Evolutionary conservation across 2,329 filamentous ascomycete genomes (phyloP), one percentile per base, ranked within the genome.

Genomic region (Lachnellula cervina): DNA sequence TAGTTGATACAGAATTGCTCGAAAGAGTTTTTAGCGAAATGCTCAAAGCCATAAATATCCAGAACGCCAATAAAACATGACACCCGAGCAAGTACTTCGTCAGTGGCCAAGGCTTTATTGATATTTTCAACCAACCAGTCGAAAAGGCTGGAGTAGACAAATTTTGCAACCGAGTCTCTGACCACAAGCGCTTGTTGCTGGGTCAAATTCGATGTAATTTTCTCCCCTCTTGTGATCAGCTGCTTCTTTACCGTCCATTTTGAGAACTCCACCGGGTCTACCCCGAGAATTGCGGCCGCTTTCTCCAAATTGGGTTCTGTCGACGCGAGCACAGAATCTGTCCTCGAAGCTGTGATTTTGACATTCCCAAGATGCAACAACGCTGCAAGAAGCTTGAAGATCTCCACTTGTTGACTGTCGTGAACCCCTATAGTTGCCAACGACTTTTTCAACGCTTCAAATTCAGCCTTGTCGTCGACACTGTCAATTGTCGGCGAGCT

Each of bases 1-100:
- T 99, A 99, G 75, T 99, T 99, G 82, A 99, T 99, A 76, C 94
- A 99, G 74, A 99, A 99, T 72, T 99, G 94, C 72, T 99, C 94
- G 68, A 99, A 99, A 0, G 94, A 99, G 77, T 99, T 99, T 79
- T 97, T 97, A 60, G 94, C 93, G 69, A 99, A 99, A 74, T 97
- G 94, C 73, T 99, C 94, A 69, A 99, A 99, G 61, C 93, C 93
- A 73, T 97, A 97, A 65, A 99, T 99, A 89, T 99, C 94, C 62
- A 99, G 82, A 48, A 99, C 94, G 72, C 94, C 94, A 67, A 99
- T 99, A 73, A 99, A 99, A 2, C 90, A 93, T 54, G 79, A 82
- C 55, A 96, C 90, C 42, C 89, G 84, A 65, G 80, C 85, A 51
- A 97, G 73, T 38, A 97, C 90, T 61, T 93, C 87, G 45, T 96